Base-by-base conservation (phyloP, 192 early-diverging fungal genomes). In the Piromyces finnis region DNA sequence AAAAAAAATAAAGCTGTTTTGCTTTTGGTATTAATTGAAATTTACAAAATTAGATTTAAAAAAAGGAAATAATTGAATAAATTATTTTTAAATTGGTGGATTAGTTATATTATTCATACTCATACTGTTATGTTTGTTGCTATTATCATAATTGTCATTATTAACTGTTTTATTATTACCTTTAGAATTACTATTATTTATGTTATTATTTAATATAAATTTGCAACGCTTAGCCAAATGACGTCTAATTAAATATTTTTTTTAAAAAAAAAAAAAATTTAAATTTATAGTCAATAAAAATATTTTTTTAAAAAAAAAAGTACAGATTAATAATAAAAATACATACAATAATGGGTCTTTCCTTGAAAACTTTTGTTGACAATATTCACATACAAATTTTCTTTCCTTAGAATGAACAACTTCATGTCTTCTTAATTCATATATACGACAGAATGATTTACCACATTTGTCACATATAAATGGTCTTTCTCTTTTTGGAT, bases 391-490 rank as follows among this genome's bases (percentile, higher is more conserved):
- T 28, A 82, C 79, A 82, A 88, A 92, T n/a, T 85, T 84, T 37
- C 89, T 89, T 81, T 87, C 88, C 29, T 90, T 88, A 59, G 88
- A 86, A 82, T 93, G 92, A 30, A 93, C 90, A 1, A 87, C 86
- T 30, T 86, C 83, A 83, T 94, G 93, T 32, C 93, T 88, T 79
- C 89, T 89, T 36, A 93, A 83, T 83, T 94, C 93, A 83, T 93
- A 91, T 41, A 90, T 93, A 39, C 92, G 82, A 26, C 88, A 87
- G 81, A 93, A 93, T 27, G 84, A 82, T 51, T 90, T 90, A 22
- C 81, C 79, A 79, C 92, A 93, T 22, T 81, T 79, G 3, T 82
- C 79, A 81, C 92, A 93, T 36, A 81, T 81, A 84, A 87, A 92
- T 29, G 86, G 85, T 39, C 88, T 89, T 30, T 89, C 85, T 30